Conservation (phyloP, 306 rosid species). For the Echinosophora koreensis region DNA sequence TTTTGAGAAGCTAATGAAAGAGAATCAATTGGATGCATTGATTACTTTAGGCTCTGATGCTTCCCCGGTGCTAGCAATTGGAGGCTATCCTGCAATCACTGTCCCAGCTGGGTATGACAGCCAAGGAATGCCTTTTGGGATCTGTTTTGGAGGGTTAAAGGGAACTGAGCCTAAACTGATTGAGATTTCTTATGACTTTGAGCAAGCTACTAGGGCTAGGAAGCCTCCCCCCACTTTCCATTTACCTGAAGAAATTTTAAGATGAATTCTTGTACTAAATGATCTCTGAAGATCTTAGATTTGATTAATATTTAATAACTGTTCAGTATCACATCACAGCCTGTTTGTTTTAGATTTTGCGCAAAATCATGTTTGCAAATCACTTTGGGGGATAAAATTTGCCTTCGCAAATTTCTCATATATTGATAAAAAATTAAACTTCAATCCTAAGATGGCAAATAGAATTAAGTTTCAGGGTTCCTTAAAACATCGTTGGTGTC, state of each 20-base stretch:
- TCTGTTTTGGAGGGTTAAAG: conserved; percentile 58
- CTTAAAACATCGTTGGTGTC: background rate
- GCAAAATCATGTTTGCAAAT: too few relatives aligned
- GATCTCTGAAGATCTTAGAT: background rate
- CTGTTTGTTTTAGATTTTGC: too few relatives aligned
- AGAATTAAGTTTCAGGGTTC: background rate
- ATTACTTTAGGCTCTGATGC: conserved; percentile 48
- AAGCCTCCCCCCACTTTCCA: conserved; percentile 43
- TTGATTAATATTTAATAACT: too few relatives aligned
- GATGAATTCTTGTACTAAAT: background rate
- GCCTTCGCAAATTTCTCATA: background rate
- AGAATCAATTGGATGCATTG: conserved; percentile 58
- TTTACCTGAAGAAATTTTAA: conserved; percentile 3
- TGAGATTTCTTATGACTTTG: conserved; percentile 67
- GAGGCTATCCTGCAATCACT: conserved; percentile 64
- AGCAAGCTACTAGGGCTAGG: conserved; percentile 61
- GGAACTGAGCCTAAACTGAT: conserved; percentile 60
- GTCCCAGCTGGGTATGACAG: conserved; percentile 60
- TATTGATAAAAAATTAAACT: too few relatives aligned
- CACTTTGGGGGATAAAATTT: too few relatives aligned
- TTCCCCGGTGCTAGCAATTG: conserved; percentile 49
- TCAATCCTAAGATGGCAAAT: background rate
- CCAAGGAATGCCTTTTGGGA: conserved; percentile 56
- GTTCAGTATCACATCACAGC: background rate
- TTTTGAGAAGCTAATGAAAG: conserved; percentile 56